phyloP scores from a whole-genome alignment of 495 filamentous ascomycete species.

The Hapsidospora chrysogenum region DNA sequence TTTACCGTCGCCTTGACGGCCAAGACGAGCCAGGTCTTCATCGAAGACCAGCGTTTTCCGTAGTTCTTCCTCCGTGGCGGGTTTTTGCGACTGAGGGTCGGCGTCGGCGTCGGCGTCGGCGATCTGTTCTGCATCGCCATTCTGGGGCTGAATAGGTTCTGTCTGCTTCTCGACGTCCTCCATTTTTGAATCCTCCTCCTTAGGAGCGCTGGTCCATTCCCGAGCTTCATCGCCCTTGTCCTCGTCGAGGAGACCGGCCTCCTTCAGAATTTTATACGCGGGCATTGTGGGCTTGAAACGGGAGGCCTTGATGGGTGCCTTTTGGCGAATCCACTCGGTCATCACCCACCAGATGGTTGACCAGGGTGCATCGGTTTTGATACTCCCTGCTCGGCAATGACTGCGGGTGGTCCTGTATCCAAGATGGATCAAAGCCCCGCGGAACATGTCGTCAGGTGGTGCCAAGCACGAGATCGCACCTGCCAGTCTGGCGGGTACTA shows the following conservation, averaged over 20 bases:
- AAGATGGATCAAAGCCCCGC: constrained; percentile 61
- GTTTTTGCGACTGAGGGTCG: too few relatives aligned
- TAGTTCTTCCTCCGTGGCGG: constrained; percentile 16
- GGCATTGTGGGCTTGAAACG: constrained; percentile 50
- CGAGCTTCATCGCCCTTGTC: too few relatives aligned
- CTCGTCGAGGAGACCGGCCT: constrained; percentile 1
- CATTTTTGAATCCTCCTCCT: constrained; percentile 5
- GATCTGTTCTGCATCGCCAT: constrained; percentile 3
- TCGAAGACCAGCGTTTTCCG: constrained; percentile 63
- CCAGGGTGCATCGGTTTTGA: constrained; percentile 88
- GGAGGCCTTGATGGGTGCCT: constrained; percentile 50
- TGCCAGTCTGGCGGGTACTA: constrained; percentile 53
- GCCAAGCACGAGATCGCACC: constrained; percentile 63
- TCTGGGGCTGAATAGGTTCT: constrained; percentile 1
- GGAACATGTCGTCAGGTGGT: constrained; percentile 50
- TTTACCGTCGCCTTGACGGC: constrained; percentile 39
- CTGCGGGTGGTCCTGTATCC: constrained; percentile 71
- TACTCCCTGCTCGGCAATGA: constrained; percentile 73
- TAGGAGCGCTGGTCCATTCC: too few relatives aligned
- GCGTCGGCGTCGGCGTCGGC: constrained; percentile 4
- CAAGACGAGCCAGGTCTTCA: constrained; percentile 57
- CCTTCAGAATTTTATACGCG: constrained; percentile 39
- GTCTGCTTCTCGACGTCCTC: background rate
- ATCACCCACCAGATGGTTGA: constrained; percentile 81
- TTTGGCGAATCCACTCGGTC: constrained; percentile 74